Conservation (phyloP, 768 basidiomycete species). For the Hypsizygus marmoreus region DNA sequence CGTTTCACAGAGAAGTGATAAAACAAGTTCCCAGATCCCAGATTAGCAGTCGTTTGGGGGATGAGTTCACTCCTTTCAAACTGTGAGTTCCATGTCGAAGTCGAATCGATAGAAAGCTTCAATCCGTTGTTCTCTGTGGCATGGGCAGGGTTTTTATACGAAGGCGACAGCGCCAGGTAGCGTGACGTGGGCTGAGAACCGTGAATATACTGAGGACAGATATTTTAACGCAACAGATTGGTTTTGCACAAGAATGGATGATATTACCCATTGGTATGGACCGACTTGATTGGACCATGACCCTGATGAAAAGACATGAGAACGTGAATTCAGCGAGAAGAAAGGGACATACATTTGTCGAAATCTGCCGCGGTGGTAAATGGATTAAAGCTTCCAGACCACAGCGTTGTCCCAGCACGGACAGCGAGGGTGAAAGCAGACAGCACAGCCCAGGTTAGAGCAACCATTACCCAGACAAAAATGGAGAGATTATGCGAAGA, state of each 20-base stretch:
- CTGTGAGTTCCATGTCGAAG: conserved; percentile 57
- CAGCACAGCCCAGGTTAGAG: conserved; percentile 32
- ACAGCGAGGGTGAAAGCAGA: conserved; percentile 35
- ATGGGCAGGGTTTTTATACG: conserved; percentile 61
- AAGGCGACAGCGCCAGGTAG: conserved; percentile 51
- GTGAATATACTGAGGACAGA: conserved; percentile 63
- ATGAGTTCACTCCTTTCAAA: conserved; percentile 49
- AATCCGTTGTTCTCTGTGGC: conserved; percentile 52
- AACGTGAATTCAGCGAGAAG: neutral
- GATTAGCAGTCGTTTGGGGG: conserved; percentile 49
- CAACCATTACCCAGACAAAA: too few species aligned
- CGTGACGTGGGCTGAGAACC: conserved; percentile 50
- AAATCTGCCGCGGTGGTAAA: conserved; percentile 49
- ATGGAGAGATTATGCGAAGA: neutral
- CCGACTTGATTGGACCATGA: conserved; percentile 58
- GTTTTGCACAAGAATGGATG: neutral
- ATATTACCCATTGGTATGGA: conserved; percentile 55
- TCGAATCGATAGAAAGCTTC: conserved; percentile 54
- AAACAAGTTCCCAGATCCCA: conserved; percentile 58
- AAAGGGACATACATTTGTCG: conserved; percentile 45
- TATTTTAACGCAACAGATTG: neutral
- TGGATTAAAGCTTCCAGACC: conserved; percentile 56
- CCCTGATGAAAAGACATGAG: conserved; percentile 34
- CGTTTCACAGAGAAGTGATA: conserved; percentile 64
- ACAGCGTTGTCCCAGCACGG: conserved; percentile 52